Base-by-base conservation (phyloP, 306 rosid species). In the Leucaena leucocephala region DNA sequence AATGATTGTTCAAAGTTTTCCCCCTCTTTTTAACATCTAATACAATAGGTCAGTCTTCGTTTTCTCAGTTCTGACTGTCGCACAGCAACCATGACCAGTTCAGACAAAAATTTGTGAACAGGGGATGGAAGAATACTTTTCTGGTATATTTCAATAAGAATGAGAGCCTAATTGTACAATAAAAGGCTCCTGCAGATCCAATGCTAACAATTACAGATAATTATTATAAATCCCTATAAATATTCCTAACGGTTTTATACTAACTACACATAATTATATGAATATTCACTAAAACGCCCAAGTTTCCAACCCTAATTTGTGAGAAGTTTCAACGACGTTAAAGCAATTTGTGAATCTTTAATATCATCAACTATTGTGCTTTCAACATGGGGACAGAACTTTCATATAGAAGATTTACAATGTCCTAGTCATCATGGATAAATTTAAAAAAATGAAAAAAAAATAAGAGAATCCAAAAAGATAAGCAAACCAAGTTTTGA, bases 301-400 rank as follows among this genome's bases (percentile, higher is more conserved):
- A 46, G 52, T 3, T 12, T 11, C 52, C 3, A 11, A 46, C 52
- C 52, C 52, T 46, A 46, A 46, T 46, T 46, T 45, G 16, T 11
- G 9, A 46, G 52, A 46, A 46, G 52, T 5, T 46, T 11, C 52
- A 0, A 46, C 12, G 52, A 12, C 52, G 12, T 45, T 45, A 11
- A 46, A 46, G 52, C 4, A 13, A 46, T 46, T 13, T 13, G 52
- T 16, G 0, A 12, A 46, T 46, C 52, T 46, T 13, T 3, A 46
- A 46, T 9, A 46, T 46, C 52, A 46, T 46, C 52, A 46, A 46
- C 12, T 14, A 44, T 54, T 50, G 57, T 42, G 57, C 13, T 58
- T 78, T 43, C 75, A 13, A 68, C 49, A 55, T 22, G 1, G 33
- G 3, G 27, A 77, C 39, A 77, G 67, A 50, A 43, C 43, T 40